Conservation (phyloP, 2,329 filamentous ascomycete species). For the Mycosphaerelloides madeirae region DNA sequence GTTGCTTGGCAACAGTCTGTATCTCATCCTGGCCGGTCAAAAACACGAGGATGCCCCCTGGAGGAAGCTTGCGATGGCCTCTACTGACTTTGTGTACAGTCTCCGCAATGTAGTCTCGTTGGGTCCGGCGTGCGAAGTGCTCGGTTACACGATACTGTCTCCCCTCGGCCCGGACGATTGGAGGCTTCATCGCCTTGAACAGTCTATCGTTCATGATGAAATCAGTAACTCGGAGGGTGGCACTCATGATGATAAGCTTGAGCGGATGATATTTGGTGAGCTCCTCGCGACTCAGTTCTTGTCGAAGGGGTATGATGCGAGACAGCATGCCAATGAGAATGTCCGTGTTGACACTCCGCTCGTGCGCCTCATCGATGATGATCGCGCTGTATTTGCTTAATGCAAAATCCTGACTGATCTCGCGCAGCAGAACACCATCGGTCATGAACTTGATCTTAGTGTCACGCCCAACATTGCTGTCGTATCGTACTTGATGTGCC, state of each 20-base stretch:
- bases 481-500: slow-evolving; percentile 89
- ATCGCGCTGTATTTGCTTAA: slow-evolving; percentile 88
- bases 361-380: slow-evolving; percentile 94
- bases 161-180: slow-evolving; percentile 83
- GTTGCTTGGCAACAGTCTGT: slow-evolving; percentile 68
- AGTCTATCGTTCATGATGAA: slow-evolving; percentile 78
- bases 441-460: slow-evolving; percentile 99
- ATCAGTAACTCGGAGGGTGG: slow-evolving; percentile 84
- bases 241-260: slow-evolving; percentile 97
- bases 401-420: slow-evolving; percentile 84
- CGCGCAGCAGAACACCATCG: slow-evolving; percentile 87
- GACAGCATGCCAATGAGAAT: slow-evolving; percentile 97
- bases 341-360: slow-evolving; percentile 95
- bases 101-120: slow-evolving; percentile 85
- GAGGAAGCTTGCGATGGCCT: slow-evolving; percentile 84
- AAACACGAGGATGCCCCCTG: slow-evolving; percentile 89
- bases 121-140: slow-evolving; percentile 80
- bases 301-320: slow-evolving; percentile 78
- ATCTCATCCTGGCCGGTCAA: slow-evolving; percentile 94
- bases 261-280: slow-evolving; percentile 64
- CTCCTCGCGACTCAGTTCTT: slow-evolving; percentile 68
- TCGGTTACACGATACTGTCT: slow-evolving; percentile 85
- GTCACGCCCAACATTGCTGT: slow-evolving; percentile 71
- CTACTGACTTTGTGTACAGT: slow-evolving; percentile 79
- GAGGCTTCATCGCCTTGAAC: slow-evolving; percentile 63